phyloP scores from a whole-genome alignment of 345 rosid genomes.

The Cardamine occulta region DNA sequence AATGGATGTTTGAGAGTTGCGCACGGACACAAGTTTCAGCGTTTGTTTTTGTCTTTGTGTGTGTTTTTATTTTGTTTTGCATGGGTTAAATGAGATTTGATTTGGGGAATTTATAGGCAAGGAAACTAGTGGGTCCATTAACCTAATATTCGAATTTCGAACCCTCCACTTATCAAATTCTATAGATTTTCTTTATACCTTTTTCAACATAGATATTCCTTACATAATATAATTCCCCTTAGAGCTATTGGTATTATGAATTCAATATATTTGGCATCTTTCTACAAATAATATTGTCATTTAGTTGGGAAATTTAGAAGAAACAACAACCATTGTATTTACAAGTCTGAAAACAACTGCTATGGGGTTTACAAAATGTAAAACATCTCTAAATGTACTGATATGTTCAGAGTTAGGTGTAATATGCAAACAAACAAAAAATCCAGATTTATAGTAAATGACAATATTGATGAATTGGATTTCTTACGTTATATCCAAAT shows the following conservation, averaged over 20 bases:
- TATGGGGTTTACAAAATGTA: neutral
- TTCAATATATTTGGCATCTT: constrained; percentile 32
- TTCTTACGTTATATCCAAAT: neutral
- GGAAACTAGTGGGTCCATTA: constrained; percentile 38
- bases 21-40: constrained; percentile 19
- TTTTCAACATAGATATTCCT: constrained; percentile 36
- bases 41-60: constrained; percentile 27
- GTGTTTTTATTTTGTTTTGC: constrained; percentile 16
- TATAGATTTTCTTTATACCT: constrained; percentile 23
- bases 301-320: neutral
- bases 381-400: neutral
- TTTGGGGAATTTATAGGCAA: constrained; percentile 38
- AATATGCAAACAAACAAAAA: too few species aligned
- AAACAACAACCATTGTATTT: neutral
- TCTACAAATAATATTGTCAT: neutral
- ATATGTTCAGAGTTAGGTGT: neutral
- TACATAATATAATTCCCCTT: neutral
- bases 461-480: neutral
- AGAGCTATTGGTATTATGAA: neutral
- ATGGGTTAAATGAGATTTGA: constrained; percentile 36
- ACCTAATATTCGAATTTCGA: constrained; percentile 40
- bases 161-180: constrained; percentile 37
- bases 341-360: neutral
- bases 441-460: neutral
- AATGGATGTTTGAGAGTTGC: constrained; percentile 9